Percentiles rank a stretch among this genome's conserved stretches.
Conservation (phyloP, 331 rosid genomes). For the Malus hybrid region DNA sequence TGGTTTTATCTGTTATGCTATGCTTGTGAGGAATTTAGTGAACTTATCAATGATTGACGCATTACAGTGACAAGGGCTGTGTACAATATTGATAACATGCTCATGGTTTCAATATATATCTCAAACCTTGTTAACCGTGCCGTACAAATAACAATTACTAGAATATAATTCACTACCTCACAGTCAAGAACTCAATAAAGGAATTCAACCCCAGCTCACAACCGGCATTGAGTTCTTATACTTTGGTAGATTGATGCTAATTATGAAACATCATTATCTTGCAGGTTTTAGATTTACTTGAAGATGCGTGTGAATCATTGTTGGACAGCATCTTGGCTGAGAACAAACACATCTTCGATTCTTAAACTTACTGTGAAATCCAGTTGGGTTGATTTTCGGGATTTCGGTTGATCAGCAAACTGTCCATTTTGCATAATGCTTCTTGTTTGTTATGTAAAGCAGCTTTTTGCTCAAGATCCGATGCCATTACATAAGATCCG, state of each 20-base stretch:
- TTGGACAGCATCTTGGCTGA: constrained; percentile 64
- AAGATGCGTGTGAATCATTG: constrained; percentile 87
- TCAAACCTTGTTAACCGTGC: not conserved
- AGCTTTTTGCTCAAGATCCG: not conserved
- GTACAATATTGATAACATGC: too few species aligned
- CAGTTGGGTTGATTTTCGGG: constrained; percentile 1
- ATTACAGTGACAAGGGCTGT: too few species aligned
- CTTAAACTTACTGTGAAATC: constrained; percentile 10
- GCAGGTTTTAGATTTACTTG: constrained; percentile 91
- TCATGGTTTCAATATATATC: not conserved
- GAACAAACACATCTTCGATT: constrained; percentile 41
- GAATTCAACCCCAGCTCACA: not conserved
- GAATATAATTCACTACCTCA: not conserved
- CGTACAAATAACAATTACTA: not conserved
- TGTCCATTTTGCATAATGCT: not conserved
- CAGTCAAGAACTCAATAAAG: not conserved
- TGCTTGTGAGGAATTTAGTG: not conserved
- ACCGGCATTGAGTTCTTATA: not conserved
- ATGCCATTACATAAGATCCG: not conserved
- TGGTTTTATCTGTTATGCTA: not conserved
- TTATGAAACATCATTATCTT: constrained; percentile 3
- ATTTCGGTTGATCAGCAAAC: not conserved
- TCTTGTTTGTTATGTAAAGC: not conserved
- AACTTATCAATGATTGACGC: not conserved
- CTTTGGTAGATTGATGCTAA: not conserved